These are phyloP conservation scores for Neurospora tetraspora DNA, from an alignment of 495 filamentous ascomycete genomes.

Conservation along the genomic window DNA sequence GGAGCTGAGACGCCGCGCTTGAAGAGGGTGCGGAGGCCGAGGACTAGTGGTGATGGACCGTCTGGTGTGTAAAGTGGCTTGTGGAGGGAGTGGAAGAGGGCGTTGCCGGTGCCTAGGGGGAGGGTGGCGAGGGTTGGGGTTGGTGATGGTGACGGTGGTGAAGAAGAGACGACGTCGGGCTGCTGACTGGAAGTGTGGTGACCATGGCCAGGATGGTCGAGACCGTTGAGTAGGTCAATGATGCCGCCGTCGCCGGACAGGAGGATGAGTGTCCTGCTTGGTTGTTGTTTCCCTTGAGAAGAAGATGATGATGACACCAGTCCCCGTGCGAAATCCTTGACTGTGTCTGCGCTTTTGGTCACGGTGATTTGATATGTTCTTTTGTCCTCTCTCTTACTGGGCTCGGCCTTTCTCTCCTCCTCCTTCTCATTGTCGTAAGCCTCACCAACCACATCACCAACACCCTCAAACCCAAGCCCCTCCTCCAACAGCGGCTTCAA, in stretches of 20 bases:
- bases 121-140: conserved; percentile 54
- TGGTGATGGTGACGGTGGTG: background rate
- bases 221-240: conserved; percentile 64
- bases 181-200: background rate
- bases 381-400: background rate
- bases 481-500: conserved; percentile 47
- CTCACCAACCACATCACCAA: background rate
- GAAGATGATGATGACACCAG: conserved; percentile 31
- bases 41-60: conserved; percentile 27
- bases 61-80: conserved; percentile 17
- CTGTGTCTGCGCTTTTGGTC: conserved; percentile 48
- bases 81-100: conserved; percentile 63
- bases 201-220: conserved; percentile 3
- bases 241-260: conserved; percentile 82
- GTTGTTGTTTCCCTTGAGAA: conserved; percentile 26
- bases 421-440: background rate
- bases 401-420: no score
- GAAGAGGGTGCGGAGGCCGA: conserved; percentile 50
- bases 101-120: conserved; percentile 82
- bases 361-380: conserved; percentile 38
- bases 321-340: conserved; percentile 48
- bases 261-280: conserved; percentile 49
- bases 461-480: conserved; percentile 3
- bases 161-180: background rate
- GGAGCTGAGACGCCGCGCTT: conserved; percentile 29